Evolutionary conservation across 2,329 filamentous ascomycete species (phyloP), one percentile per base, ranked within the genome.

Genomic region (Xylaria sp.): DNA sequence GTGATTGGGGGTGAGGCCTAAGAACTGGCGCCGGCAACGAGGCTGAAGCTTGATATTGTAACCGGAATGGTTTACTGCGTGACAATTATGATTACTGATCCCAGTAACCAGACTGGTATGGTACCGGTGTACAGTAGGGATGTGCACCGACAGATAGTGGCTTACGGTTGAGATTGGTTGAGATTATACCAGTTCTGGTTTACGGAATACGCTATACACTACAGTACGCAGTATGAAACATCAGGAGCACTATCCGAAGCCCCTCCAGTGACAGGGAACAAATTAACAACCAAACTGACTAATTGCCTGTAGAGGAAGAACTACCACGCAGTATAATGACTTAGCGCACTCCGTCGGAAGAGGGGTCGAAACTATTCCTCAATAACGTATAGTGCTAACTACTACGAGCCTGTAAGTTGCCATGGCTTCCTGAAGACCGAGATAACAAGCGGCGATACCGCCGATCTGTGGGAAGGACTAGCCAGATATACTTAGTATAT

Each of bases 141-240:
- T 20, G 47, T 44, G 45, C 39, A 25, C 54, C 55, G 47, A 49
- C 62, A 54, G 47, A 54, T 64, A 54, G 62, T 64, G 62, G 62
- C 62, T 59, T 54, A 29, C 47, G 61, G 33, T 61, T 22, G 29
- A 59, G 44, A 49, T 22, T 49, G 29, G 27, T n/a, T n/a, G n/a
- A 38, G 11, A 29, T 29, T 49, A 29, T 29, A 7, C 45, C 25
- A 31, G 15, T n/a, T 29, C 27, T 51, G n/a, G 15, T 33, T 2
- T 17, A 39, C 20, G 36, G n/a, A 27, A 55, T 55, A n/a, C n/a
- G n/a, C n/a, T n/a, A n/a, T n/a, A n/a, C n/a, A n/a, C n/a, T n/a
- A n/a, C n/a, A n/a, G n/a, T n/a, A n/a, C n/a, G n/a, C n/a, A n/a
- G n/a, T n/a, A n/a, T 55, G 53, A 55, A 55, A 55, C 53, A 42